Evolutionary conservation across 2,329 filamentous ascomycete genomes (phyloP).

Genomic region (Drechslera avenae): DNA sequence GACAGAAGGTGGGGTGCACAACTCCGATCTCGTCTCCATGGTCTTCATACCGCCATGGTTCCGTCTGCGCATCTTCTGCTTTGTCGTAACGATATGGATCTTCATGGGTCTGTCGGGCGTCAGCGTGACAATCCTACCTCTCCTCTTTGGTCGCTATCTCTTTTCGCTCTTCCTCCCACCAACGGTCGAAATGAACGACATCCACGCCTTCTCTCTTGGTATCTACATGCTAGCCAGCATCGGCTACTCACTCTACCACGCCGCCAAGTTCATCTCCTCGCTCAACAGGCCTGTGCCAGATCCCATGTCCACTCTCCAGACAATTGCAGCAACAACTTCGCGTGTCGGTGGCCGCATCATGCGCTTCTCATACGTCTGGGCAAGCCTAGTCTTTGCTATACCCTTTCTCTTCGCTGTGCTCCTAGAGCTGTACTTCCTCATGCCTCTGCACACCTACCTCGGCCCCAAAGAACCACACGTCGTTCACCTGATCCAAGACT

Average conservation of each 20-base stretch:
- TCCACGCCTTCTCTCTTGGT: constrained; percentile 93
- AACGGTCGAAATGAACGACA: constrained; percentile 76
- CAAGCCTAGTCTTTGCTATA: constrained; percentile 75
- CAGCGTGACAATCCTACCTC: constrained; percentile 80
- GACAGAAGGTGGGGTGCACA: constrained; percentile 46
- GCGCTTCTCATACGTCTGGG: constrained; percentile 75
- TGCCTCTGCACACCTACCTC: constrained; percentile 81
- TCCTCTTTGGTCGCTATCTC: constrained; percentile 81
- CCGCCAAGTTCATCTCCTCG: constrained; percentile 54
- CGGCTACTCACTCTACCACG: constrained; percentile 60
- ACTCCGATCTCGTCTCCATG: constrained; percentile 56
- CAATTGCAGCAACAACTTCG: constrained; percentile 31
- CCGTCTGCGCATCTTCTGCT: constrained; percentile 76
- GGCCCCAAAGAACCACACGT: constrained; percentile 63
- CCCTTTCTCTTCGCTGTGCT: constrained; percentile 79
- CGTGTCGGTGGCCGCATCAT: constrained; percentile 45
- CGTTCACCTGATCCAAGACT: constrained; percentile 87
- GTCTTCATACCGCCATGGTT: constrained; percentile 84
- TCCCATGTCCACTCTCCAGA: constrained; percentile 39
- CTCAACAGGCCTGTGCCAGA: constrained; percentile 35
- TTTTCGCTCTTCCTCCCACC: constrained; percentile 74
- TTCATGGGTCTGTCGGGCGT: constrained; percentile 91
- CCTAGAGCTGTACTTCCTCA: constrained; percentile 84
- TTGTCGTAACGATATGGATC: constrained; percentile 89
- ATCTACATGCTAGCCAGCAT: constrained; percentile 77